phyloP scores from a whole-genome alignment of 768 basidiomycete species.

The Rhodotorula graminis region DNA sequence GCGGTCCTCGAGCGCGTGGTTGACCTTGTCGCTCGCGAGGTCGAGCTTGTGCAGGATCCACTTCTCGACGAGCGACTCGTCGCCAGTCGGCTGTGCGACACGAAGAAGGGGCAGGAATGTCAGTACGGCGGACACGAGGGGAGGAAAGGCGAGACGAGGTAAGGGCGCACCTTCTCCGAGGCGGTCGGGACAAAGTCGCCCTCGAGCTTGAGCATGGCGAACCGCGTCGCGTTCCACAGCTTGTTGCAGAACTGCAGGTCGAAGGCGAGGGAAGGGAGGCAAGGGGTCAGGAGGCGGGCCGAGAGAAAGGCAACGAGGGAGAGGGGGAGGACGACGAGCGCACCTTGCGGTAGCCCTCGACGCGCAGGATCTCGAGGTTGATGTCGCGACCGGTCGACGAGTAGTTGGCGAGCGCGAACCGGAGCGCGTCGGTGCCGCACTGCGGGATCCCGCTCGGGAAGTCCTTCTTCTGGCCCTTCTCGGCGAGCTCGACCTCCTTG shows the following conservation, averaged over 20 bases:
- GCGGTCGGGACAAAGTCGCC: conserved; percentile 71
- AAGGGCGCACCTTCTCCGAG: conserved; percentile 60
- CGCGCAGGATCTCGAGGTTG: conserved; percentile 88
- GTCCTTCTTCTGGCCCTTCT: conserved; percentile 94
- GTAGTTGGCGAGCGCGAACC: conserved; percentile 93
- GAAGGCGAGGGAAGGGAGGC: too few relatives aligned
- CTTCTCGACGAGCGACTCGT: conserved; percentile 83
- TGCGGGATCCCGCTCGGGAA: conserved; percentile 99
- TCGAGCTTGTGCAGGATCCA: conserved; percentile 97
- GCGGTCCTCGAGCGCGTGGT: conserved; percentile 66
- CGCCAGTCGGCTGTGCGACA: conserved; percentile 80
- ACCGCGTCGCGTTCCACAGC: conserved; percentile 97
- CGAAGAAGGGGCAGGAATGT: too few relatives aligned
- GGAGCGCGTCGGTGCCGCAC: conserved; percentile 92
- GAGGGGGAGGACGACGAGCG: not conserved
- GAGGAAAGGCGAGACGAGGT: too few relatives aligned
- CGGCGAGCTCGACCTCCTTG: conserved; percentile 84
- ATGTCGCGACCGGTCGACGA: conserved; percentile 92
- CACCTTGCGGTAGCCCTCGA: conserved; percentile 89
- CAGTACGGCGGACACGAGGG: too few relatives aligned
- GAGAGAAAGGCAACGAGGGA: too few relatives aligned
- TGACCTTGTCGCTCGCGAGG: conserved; percentile 68
- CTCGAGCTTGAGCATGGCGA: conserved; percentile 96
- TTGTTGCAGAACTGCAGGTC: conserved; percentile 80
- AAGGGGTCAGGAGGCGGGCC: too few relatives aligned